A percentile compares a stretch with the other conserved stretches of the same genome.
phyloP scores from a whole-genome alignment of 2,329 filamentous ascomycete species.

The Aspergillus sergii region DNA sequence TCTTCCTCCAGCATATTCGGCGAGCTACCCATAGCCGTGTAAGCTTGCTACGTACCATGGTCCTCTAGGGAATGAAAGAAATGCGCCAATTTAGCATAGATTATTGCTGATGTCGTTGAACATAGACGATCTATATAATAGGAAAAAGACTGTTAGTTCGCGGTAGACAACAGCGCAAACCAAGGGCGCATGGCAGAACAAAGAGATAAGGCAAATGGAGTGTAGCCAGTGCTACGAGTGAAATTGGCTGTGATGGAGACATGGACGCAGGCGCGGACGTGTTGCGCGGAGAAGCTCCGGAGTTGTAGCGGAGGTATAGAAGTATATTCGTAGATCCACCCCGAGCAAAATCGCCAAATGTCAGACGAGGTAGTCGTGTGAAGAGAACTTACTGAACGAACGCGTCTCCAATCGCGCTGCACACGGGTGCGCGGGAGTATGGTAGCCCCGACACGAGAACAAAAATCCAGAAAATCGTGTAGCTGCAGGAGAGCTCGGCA shows the following conservation, averaged over 20 bases:
- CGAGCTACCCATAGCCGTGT: background rate
- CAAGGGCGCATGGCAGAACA: background rate
- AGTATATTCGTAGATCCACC: background rate
- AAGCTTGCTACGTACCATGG: constrained; percentile 33
- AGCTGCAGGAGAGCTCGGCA: constrained; percentile 9
- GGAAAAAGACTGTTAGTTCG: background rate
- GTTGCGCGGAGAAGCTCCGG: constrained; percentile 5
- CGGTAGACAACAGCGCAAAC: background rate
- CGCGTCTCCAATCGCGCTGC: constrained; percentile 28
- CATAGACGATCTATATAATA: constrained; percentile 1
- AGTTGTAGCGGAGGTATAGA: background rate
- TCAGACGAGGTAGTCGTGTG: background rate
- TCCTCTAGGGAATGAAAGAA: constrained; percentile 20
- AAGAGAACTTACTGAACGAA: constrained; percentile 20
- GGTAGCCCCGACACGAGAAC: constrained; percentile 13
- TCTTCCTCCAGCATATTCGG: background rate
- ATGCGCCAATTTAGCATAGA: constrained; percentile 32
- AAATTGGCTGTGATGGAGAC: background rate
- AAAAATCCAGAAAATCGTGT: constrained; percentile 8
- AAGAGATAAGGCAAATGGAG: background rate
- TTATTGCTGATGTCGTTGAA: background rate
- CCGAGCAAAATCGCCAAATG: background rate
- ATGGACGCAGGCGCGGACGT: background rate
- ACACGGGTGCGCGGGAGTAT: constrained; percentile 14
- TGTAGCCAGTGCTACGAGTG: background rate